Base-by-base conservation (phyloP, 2,329 filamentous ascomycete species). In the Monilinia vaccinii-corymbosi region DNA sequence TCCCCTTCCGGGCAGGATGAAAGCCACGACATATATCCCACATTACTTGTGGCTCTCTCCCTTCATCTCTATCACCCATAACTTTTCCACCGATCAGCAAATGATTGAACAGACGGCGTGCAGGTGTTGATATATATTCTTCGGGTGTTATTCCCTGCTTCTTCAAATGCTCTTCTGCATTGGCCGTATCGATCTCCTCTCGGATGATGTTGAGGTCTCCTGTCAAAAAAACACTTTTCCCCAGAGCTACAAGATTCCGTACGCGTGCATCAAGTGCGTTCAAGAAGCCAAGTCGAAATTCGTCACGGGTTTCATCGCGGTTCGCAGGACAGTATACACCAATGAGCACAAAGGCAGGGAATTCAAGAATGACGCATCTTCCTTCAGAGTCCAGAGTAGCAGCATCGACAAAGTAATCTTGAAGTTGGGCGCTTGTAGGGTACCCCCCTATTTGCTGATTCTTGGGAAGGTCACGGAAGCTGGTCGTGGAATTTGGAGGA, bases 241-340 rank as follows among this genome's bases (percentile, higher is more conserved):
- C 93, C 73, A 85, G 80, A 2, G 81, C 81, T 11, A 87, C 77
- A 0, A 99, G 80, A 70, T 97, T 97, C 23, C 94, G 86, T 56
- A 97, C 83, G 21, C 94, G 84, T 46, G 84, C 82, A 69, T 97
- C 91, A 7, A 99, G 78, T 3, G 89, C 85, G 64, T 85, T 82
- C 45, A 96, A 79, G 70, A 95, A 99, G 25, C 82, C 85, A 58
- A 88, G 78, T 16, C 93, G 86, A 69, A 96, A 99, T 64, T 88
- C 85, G 66, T 92, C 87, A 31, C 94, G 83, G 3, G 84, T 83
- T 63, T 94, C 90, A 68, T 96, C 92, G 61, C 91, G 85, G 68
- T 88, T 91, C 25, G 93, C 94, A 13, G 94, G 94, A 67, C 89
- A 90, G 74, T 99, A 97, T 2, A 95, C 87, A 4, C 93, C 94